A percentile compares a stretch with the other conserved stretches of the same genome.
Evolutionary conservation across 306 rosid species (phyloP).

Genomic region (Pyrus communis): DNA sequence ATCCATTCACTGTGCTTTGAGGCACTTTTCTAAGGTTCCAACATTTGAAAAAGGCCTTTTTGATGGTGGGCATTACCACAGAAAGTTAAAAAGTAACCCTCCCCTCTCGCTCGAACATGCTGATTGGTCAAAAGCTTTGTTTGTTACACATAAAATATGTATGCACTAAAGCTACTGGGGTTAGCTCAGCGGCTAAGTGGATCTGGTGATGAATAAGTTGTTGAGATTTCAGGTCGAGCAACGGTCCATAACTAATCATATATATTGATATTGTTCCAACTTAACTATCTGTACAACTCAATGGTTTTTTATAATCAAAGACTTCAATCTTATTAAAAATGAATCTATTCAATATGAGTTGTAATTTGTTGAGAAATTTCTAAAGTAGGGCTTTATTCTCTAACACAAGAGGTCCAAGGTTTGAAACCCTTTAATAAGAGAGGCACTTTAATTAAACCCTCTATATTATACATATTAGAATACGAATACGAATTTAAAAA

Average conservation of each 20-base stretch:
- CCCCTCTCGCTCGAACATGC: too few relatives aligned
- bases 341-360: too few relatives aligned
- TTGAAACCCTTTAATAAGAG: background rate
- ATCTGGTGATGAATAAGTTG: background rate
- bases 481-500: background rate
- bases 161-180: background rate
- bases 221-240: background rate
- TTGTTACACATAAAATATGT: background rate
- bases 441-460: background rate
- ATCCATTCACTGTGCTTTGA: slow-evolving; percentile 3
- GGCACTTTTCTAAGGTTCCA: background rate
- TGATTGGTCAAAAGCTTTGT: background rate
- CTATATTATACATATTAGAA: background rate
- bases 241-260: too few relatives aligned
- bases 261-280: background rate
- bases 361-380: background rate
- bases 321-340: too few relatives aligned
- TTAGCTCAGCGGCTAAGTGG: background rate
- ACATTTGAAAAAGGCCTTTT: background rate
- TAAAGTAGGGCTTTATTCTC: background rate
- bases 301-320: too few relatives aligned
- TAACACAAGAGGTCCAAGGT: too few relatives aligned
- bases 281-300: too few relatives aligned
- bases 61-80: background rate
- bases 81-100: background rate